Evolutionary conservation across 441 rosid species (phyloP).

Genomic region (Gossypium schwendimanii): DNA sequence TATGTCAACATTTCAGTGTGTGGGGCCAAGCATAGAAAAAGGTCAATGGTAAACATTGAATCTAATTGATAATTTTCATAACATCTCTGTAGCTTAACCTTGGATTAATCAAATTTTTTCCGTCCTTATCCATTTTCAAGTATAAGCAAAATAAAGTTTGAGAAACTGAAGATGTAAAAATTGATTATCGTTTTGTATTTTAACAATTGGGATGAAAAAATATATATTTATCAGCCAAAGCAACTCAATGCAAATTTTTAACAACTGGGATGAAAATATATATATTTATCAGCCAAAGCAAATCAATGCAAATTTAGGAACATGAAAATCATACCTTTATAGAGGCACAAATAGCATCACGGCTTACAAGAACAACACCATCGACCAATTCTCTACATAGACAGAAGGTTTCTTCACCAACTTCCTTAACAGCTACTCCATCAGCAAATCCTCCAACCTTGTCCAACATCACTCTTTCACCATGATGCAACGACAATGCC

Average conservation of each 20-base stretch:
- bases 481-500: constrained; percentile 92
- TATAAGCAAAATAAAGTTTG: not conserved
- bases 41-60: no score
- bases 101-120: no score
- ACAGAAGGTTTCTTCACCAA: constrained; percentile 87
- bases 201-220: not conserved
- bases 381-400: constrained; percentile 73
- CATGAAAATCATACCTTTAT: constrained; percentile 50
- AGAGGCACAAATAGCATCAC: constrained; percentile 96
- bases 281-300: no score
- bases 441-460: constrained; percentile 96
- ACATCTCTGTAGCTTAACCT: no score
- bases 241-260: not conserved
- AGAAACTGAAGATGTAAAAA: not conserved
- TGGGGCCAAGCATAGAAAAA: no score
- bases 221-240: not conserved
- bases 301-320: not conserved
- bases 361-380: constrained; percentile 93
- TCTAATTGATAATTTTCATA: no score
- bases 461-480: constrained; percentile 76
- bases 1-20: not conserved
- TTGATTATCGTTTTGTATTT: not conserved
- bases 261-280: no score
- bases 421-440: constrained; percentile 97
- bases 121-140: not conserved